Percentiles rank a stretch among this genome's conserved stretches.
Conservation (phyloP, 2,329 filamentous ascomycete species). For the Tolypocladium amazonense region DNA sequence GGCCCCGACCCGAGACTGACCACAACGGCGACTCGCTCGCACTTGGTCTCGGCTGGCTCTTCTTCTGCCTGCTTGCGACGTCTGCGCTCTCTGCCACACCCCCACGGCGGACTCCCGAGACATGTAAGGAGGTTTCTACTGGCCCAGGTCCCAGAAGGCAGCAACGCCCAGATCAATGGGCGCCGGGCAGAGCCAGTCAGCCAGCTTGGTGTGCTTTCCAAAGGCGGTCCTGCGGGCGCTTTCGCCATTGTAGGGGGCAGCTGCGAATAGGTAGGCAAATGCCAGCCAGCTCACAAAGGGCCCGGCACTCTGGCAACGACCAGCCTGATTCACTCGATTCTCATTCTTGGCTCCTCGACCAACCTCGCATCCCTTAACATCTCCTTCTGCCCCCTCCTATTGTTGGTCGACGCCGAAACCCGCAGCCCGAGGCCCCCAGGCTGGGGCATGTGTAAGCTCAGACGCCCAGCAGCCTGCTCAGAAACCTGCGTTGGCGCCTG, state of each 20-base stretch:
- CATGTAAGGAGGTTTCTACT: constrained; percentile 12
- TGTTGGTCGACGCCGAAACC: not conserved
- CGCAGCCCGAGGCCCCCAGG: not conserved
- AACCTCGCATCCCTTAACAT: not conserved
- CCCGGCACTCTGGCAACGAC: constrained; percentile 1
- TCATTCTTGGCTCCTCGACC: not conserved
- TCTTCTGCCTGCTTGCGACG: constrained; percentile 1
- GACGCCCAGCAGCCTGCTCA: not conserved
- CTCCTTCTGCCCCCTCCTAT: not conserved
- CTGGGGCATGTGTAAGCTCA: not conserved
- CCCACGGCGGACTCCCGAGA: constrained; percentile 13
- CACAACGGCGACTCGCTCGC: too few species aligned
- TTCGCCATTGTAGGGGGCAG: constrained; percentile 4
- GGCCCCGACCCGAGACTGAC: not conserved
- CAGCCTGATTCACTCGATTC: not conserved
- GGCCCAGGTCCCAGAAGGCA: constrained; percentile 1
- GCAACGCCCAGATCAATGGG: constrained; percentile 1
- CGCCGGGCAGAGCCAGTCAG: constrained; percentile 3
- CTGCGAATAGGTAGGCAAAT: not conserved
- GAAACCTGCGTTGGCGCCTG: not conserved
- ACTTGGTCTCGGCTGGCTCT: constrained; percentile 1
- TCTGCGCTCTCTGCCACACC: constrained; percentile 1
- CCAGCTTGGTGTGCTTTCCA: constrained; percentile 6
- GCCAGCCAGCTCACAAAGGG: not conserved
- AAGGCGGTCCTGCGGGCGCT: constrained; percentile 6